A percentile compares a stretch with the other conserved stretches of the same genome.
Evolutionary conservation across 2,329 filamentous ascomycete species (phyloP).

Genomic region (Fusarium armeniacum): DNA sequence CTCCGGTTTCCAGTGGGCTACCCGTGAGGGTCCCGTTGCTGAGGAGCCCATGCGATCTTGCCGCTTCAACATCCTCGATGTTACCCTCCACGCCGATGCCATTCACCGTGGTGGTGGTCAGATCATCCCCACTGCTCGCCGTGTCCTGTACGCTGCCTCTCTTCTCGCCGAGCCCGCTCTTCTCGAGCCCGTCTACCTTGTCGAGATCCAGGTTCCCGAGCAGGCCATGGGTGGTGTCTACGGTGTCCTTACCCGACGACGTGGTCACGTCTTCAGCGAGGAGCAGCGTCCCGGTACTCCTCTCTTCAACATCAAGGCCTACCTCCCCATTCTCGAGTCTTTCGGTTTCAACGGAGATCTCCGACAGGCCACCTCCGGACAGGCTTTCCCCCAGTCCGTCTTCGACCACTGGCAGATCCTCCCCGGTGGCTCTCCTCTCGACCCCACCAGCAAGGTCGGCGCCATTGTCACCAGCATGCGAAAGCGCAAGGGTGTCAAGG

Average conservation of each 20-base stretch:
- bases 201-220: constrained; percentile 99
- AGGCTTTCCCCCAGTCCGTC: constrained; percentile 98
- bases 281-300: constrained; percentile 98
- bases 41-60: constrained; percentile 98
- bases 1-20: constrained; percentile 99
- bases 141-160: constrained; percentile 94
- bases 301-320: constrained; percentile 99
- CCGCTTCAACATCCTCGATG: constrained; percentile 99
- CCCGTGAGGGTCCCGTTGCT: constrained; percentile 94
- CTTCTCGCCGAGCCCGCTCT: constrained; percentile 93
- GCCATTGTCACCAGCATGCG: constrained; percentile 89
- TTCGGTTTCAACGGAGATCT: constrained; percentile 99
- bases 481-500: constrained; percentile 99
- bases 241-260: constrained; percentile 95
- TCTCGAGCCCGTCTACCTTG: constrained; percentile 97
- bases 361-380: constrained; percentile 90
- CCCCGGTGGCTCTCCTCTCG: constrained; percentile 92
- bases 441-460: constrained; percentile 85
- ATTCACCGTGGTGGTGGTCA: constrained; percentile 99
- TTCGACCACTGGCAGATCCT: constrained; percentile 99
- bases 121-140: constrained; percentile 97
- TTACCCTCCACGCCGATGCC: constrained; percentile 98
- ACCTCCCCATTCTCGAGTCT: constrained; percentile 95
- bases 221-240: constrained; percentile 99
- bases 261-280: constrained; percentile 99